phyloP scores from a whole-genome alignment of 1,284 basidiomycete species.

The Sporisorium iseilematis-ciliati region DNA sequence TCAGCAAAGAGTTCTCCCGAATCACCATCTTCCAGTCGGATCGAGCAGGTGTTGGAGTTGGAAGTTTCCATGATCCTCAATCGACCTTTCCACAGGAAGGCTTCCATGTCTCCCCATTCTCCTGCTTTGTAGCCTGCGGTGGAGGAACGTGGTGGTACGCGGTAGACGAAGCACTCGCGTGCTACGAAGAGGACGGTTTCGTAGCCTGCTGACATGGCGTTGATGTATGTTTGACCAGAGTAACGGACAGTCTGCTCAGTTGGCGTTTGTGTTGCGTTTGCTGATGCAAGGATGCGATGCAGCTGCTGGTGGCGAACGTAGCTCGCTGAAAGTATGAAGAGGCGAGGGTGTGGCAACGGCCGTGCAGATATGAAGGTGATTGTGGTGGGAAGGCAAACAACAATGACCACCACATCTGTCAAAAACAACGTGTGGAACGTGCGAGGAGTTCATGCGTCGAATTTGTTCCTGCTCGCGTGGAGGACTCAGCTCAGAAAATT shows the following conservation, averaged over 20 bases:
- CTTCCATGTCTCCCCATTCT: conserved; percentile 77
- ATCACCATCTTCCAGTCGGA: conserved; percentile 62
- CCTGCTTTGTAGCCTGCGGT: conserved; percentile 73
- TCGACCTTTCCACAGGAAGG: conserved; percentile 90
- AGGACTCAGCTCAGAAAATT: not conserved
- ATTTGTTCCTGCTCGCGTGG: not conserved
- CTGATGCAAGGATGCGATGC: not conserved
- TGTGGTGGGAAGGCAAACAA: conserved; percentile 8
- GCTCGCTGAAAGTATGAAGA: not conserved
- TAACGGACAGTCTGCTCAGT: no score
- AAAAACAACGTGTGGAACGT: conserved; percentile 17
- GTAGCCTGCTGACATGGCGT: conserved; percentile 70
- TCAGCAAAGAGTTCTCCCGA: conserved; percentile 83
- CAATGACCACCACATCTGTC: conserved; percentile 2
- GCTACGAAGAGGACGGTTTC: conserved; percentile 87
- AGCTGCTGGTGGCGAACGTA: not conserved
- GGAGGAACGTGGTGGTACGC: conserved; percentile 78
- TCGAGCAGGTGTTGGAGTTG: conserved; percentile 49
- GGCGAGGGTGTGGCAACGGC: not conserved
- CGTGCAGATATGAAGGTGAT: not conserved
- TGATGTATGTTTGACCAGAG: no score
- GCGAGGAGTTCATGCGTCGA: conserved; percentile 7
- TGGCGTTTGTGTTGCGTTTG: conserved; percentile 1
- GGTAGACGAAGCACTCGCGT: conserved; percentile 80
- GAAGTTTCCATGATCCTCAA: conserved; percentile 81